A percentile compares a stretch with the other conserved stretches of the same genome.
These are phyloP conservation scores for Termitomyces sp. DNA, from an alignment of 768 basidiomycete genomes.

Conservation along the genomic window DNA sequence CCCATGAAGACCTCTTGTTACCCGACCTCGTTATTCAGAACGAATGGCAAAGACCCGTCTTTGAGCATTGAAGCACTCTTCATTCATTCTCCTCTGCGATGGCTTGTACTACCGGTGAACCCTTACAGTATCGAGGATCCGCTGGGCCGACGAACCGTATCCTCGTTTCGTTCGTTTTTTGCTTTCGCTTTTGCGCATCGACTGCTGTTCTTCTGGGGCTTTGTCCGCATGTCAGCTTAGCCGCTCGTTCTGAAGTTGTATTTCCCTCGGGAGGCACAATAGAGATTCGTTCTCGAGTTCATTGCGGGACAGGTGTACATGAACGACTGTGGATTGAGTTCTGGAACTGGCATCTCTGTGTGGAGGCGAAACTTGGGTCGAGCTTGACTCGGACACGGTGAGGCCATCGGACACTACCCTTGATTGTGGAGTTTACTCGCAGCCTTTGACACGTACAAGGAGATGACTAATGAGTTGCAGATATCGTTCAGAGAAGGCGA, in stretches of 20 bases:
- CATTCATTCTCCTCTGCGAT: conserved; percentile 9
- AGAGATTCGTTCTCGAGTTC: conserved; percentile 57
- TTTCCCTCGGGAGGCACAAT: conserved; percentile 38
- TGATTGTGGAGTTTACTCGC: conserved; percentile 14
- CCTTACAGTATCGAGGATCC: background rate
- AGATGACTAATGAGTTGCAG: conserved; percentile 15
- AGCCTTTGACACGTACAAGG: conserved; percentile 28
- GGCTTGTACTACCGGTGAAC: conserved; percentile 10
- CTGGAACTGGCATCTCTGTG: background rate
- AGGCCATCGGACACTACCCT: conserved; percentile 13
- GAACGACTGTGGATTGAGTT: conserved; percentile 11
- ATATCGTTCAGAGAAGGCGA: conserved; percentile 24
- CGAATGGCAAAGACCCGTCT: conserved; percentile 14
- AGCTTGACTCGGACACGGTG: conserved; percentile 16
- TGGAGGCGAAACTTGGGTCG: conserved; percentile 6
- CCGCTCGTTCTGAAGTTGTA: conserved; percentile 30
- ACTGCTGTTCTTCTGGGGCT: background rate
- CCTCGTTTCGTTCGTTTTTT: background rate
- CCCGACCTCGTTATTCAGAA: conserved; percentile 17
- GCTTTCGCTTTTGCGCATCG: background rate
- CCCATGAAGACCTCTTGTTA: conserved; percentile 13
- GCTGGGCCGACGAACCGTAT: conserved; percentile 8
- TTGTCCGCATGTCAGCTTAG: conserved; percentile 20
- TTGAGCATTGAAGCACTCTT: conserved; percentile 7
- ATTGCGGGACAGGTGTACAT: conserved; percentile 11